Evolutionary conservation across 1,284 basidiomycete species (phyloP).

Genomic region (Cutaneotrichosporon sp.): DNA sequence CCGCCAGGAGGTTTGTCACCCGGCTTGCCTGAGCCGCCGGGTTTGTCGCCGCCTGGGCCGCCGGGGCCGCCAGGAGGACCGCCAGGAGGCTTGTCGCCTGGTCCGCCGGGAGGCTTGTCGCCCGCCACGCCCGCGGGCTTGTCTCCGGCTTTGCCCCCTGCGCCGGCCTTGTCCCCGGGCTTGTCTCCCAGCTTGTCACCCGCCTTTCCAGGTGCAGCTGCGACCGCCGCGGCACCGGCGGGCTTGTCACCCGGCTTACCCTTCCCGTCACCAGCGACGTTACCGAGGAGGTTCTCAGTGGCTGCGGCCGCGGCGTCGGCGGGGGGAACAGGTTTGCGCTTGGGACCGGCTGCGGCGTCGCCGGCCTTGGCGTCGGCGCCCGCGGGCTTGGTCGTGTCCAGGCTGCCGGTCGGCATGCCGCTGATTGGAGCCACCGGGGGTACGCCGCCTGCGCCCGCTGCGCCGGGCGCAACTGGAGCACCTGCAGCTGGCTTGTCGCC

Average conservation of each 20-base stretch:
- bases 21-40: not conserved
- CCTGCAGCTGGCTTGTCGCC: not conserved
- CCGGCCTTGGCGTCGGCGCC: not conserved
- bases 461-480: not conserved
- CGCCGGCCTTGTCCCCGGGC: not conserved
- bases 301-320: not conserved
- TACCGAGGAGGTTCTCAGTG: not conserved
- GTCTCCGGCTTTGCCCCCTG: not conserved
- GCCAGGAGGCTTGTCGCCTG: slow-evolving; percentile 5
- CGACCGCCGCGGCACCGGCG: too few species aligned
- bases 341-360: not conserved
- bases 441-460: not conserved
- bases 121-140: not conserved
- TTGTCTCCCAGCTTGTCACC: slow-evolving; percentile 1
- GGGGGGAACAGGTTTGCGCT: slow-evolving; percentile 3
- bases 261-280: not conserved
- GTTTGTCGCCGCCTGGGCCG: not conserved
- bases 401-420: not conserved
- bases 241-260: not conserved
- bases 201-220: not conserved
- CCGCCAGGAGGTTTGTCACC: not conserved
- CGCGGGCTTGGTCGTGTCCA: not conserved
- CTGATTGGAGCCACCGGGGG: not conserved
- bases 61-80: not conserved
- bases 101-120: not conserved